Conservation (phyloP, 148 eudicot genomes). For the Dianthus caryophyllus region DNA sequence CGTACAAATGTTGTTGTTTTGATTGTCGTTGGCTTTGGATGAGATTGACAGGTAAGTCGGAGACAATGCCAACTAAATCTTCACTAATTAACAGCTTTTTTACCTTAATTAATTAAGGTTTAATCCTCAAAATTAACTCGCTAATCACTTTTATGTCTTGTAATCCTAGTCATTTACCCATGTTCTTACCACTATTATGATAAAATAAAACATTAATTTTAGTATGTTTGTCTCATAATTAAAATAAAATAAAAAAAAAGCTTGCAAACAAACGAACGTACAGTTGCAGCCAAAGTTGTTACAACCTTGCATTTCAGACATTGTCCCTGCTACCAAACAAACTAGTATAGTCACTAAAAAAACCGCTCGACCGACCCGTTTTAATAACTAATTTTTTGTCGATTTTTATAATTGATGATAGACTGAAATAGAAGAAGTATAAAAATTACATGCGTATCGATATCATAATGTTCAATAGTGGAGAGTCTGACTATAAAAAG, state of each 20-base stretch:
- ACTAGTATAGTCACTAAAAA: neutral
- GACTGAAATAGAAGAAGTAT: too few species aligned
- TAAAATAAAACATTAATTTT: neutral
- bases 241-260: too few species aligned
- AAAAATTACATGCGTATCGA: too few species aligned
- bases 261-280: neutral
- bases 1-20: neutral
- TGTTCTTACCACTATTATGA: constrained; percentile 15
- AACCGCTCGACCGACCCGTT: too few species aligned
- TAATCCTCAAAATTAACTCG: neutral
- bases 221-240: constrained; percentile 7
- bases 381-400: too few species aligned
- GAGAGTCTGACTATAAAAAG: too few species aligned
- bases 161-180: constrained; percentile 13
- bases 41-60: constrained; percentile 3
- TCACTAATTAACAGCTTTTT: constrained; percentile 16
- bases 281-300: constrained; percentile 15
- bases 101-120: neutral
- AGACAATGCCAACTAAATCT: constrained; percentile 23
- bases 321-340: constrained; percentile 29
- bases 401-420: too few species aligned
- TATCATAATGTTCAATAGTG: too few species aligned
- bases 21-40: neutral
- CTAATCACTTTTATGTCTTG: neutral
- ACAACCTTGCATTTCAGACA: constrained; percentile 29